Evolutionary conservation across 371 early-diverging fungal species (phyloP).

Genomic region (Umbelopsis sp.): DNA sequence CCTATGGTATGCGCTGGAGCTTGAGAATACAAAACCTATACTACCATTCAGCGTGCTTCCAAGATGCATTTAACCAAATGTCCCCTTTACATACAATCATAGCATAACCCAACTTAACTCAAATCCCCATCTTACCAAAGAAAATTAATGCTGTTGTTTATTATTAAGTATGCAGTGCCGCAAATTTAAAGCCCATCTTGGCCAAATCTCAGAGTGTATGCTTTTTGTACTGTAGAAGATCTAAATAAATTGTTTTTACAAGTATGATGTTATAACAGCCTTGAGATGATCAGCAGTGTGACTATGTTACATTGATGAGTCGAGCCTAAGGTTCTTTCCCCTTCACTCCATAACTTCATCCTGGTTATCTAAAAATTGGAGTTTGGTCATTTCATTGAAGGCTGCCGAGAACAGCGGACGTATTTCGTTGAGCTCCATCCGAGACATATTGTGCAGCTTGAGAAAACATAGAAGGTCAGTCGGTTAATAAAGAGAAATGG

Average conservation of each 20-base stretch:
- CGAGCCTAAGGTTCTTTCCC: not conserved
- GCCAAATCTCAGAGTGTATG: not conserved
- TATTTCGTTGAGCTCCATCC: conserved; percentile 90
- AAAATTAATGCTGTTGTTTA: too few species aligned
- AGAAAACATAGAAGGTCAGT: not conserved
- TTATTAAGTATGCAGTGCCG: not conserved
- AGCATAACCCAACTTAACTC: too few species aligned
- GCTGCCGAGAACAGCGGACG: conserved; percentile 83
- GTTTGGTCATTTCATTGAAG: conserved; percentile 68
- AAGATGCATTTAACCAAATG: conserved; percentile 27
- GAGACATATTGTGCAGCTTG: conserved; percentile 80
- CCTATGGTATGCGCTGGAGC: conserved; percentile 72
- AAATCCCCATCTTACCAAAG: too few species aligned
- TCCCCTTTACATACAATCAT: not conserved
- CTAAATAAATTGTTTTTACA: not conserved
- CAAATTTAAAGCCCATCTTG: not conserved
- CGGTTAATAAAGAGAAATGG: not conserved
- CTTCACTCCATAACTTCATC: conserved; percentile 21
- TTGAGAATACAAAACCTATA: conserved; percentile 67
- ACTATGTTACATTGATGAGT: too few species aligned
- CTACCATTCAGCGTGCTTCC: conserved; percentile 62
- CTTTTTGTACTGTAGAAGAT: not conserved
- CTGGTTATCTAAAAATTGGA: conserved; percentile 26
- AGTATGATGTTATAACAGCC: too few species aligned
- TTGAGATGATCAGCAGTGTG: too few species aligned